Evolutionary conservation across 2,329 filamentous ascomycete genomes (phyloP), one percentile per base, ranked within the genome.

Genomic region (Aaosphaeria pasadenensis): DNA sequence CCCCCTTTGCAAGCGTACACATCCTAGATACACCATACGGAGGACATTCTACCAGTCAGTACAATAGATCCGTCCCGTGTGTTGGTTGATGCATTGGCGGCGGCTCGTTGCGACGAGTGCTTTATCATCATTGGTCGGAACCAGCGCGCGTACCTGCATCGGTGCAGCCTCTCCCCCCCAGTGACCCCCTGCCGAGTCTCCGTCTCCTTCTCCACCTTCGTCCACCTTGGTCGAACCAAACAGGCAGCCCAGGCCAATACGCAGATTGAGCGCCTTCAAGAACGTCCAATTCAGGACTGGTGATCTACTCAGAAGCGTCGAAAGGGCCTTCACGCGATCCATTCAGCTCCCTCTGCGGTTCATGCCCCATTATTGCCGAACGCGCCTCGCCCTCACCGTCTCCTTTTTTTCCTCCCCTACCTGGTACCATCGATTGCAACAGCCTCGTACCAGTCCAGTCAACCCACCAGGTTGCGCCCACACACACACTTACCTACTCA

Each of bases 211-310:
- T 54, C 54, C 59, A 61, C 57, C 53, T 24, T 24, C 17, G 17
- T 24, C 17, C 17, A 24, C 33, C 48, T 36, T 43, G 53, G 46
- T 45, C 42, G 45, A 46, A 45, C 46, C 47, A 48, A n/a, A 30
- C 30, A 31, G 39, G 30, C 35, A n/a, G 48, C 35, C 28, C 11
- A 40, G 32, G 38, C 42, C 55, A 53, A 47, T 43, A 44, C 54
- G 39, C 49, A 46, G 42, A 44, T 44, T 42, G 49, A 53, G 57
- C 58, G 57, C 60, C 17, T 51, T 58, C 49, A 48, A 54, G 43
- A 39, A 44, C 54, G 50, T 45, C 65, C 63, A 65, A 67, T 66
- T 67, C 59, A 39, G 51, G 44, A 50, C 46, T 48, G 49, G 51
- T 55, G 55, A 66, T 66, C 62, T 49, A 53, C 62, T 52, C 55